Conservation (phyloP, 2,329 filamentous ascomycete species). For the Colletotrichum eremochloae region DNA sequence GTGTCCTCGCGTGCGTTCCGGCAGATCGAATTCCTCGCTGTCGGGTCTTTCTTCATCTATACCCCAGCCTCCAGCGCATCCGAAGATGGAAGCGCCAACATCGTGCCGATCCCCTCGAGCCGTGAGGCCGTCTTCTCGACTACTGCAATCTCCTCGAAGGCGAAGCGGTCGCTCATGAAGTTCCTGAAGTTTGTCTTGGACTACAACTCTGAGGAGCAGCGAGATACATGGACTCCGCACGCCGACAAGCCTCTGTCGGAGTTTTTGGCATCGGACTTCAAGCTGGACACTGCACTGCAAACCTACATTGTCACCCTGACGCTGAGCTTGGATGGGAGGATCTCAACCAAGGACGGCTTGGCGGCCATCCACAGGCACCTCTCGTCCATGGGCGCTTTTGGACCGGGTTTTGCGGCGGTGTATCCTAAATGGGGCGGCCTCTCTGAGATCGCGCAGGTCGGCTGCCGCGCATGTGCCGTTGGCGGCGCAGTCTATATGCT, state of each 20-base stretch:
- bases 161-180: constrained; percentile 92
- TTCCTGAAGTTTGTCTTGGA: constrained; percentile 90
- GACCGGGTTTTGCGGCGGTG: constrained; percentile 88
- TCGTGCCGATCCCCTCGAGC: constrained; percentile 85
- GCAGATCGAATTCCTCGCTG: constrained; percentile 92
- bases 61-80: constrained; percentile 50
- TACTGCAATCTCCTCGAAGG: constrained; percentile 78
- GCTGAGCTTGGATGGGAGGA: constrained; percentile 75
- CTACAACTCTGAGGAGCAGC: constrained; percentile 70
- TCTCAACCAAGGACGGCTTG: constrained; percentile 76
- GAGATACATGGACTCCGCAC: constrained; percentile 69
- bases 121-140: constrained; percentile 93
- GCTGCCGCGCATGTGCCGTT: constrained; percentile 90
- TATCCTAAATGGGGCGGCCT: constrained; percentile 94
- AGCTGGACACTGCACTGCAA: constrained; percentile 76
- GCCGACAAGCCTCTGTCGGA: constrained; percentile 67
- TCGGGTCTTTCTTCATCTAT: constrained; percentile 92
- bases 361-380: constrained; percentile 83
- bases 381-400: constrained; percentile 87
- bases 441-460: constrained; percentile 91
- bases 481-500: constrained; percentile 93
- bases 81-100: constrained; percentile 48
- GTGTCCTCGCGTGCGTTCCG: constrained; percentile 91
- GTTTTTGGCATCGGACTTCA: constrained; percentile 74
- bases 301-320: constrained; percentile 76